Percentiles rank a stretch among this genome's conserved stretches.
Conservation (phyloP, 2,329 filamentous ascomycete species). For the Colletotrichum sidae region DNA sequence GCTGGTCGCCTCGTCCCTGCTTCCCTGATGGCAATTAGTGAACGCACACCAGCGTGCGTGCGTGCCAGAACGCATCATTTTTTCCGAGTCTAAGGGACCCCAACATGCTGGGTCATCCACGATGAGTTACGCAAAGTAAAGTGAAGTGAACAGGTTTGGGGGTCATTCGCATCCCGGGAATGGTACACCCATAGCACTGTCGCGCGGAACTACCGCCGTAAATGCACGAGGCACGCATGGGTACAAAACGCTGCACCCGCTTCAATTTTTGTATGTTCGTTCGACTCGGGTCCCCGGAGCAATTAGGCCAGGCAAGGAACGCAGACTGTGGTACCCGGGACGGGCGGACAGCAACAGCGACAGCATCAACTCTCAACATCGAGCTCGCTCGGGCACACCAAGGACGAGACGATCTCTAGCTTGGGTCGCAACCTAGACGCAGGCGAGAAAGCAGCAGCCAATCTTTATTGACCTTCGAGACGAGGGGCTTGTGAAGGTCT, state of each 20-base stretch:
- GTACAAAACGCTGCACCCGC: constrained; percentile 26
- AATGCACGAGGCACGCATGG: constrained; percentile 17
- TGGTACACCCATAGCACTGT: background rate
- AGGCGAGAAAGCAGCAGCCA: constrained; percentile 30
- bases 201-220: constrained; percentile 18
- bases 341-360: constrained; percentile 15
- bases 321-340: constrained; percentile 9
- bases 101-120: background rate
- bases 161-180: background rate
- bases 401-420: constrained; percentile 32
- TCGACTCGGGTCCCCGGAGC: background rate
- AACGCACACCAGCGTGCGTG: background rate
- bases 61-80: too few species aligned
- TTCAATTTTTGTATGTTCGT: constrained; percentile 2
- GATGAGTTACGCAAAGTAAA: constrained; percentile 16
- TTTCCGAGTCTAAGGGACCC: background rate
- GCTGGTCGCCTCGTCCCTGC: constrained; percentile 26
- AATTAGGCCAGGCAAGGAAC: constrained; percentile 9
- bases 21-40: background rate
- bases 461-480: constrained; percentile 30
- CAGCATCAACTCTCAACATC: constrained; percentile 10
- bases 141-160: constrained; percentile 1
- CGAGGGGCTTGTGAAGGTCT: constrained; percentile 33
- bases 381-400: constrained; percentile 33
- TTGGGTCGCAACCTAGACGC: constrained; percentile 36